Conservation (phyloP, 2,329 filamentous ascomycete species). For the Trichoderma cornu-damae region DNA sequence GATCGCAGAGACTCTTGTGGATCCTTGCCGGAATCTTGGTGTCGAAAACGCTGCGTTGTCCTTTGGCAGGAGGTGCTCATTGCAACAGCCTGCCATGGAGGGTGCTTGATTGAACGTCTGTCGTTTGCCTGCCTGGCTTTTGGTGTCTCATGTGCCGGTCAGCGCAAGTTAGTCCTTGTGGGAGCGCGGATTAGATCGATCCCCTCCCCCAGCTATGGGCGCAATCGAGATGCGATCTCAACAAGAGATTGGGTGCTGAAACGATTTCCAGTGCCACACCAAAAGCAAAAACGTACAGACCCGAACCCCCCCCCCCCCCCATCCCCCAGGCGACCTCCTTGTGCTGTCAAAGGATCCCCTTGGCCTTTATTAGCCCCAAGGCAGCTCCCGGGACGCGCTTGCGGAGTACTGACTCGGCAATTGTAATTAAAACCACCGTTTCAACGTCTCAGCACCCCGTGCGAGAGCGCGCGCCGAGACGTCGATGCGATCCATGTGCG, state of each 20-base stretch:
- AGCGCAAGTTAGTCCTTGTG: not conserved
- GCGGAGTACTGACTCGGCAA: not conserved
- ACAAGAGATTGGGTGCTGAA: slow-evolving; percentile 13
- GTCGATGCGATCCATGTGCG: too few relatives aligned
- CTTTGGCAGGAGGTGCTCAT: not conserved
- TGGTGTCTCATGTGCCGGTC: slow-evolving; percentile 2
- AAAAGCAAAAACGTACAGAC: not conserved
- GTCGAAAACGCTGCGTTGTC: not conserved
- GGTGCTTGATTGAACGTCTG: not conserved
- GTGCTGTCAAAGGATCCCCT: not conserved
- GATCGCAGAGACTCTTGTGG: slow-evolving; percentile 4
- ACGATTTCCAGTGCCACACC: not conserved
- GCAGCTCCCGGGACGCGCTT: not conserved
- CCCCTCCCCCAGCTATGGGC: slow-evolving; percentile 9
- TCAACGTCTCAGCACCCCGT: too few relatives aligned
- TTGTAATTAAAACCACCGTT: not conserved
- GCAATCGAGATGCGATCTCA: slow-evolving; percentile 13
- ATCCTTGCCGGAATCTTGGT: slow-evolving; percentile 9
- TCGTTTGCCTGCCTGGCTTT: not conserved
- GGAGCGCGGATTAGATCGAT: slow-evolving; percentile 3
- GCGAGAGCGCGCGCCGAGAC: too few relatives aligned
- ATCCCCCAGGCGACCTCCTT: not conserved
- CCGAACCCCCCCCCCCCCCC: too few relatives aligned
- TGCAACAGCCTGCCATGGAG: slow-evolving; percentile 2
- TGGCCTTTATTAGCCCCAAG: not conserved